Evolutionary conservation across 345 rosid species (phyloP), one percentile per base, ranked within the genome.

Genomic region (Cardiospermum halicacabum): DNA sequence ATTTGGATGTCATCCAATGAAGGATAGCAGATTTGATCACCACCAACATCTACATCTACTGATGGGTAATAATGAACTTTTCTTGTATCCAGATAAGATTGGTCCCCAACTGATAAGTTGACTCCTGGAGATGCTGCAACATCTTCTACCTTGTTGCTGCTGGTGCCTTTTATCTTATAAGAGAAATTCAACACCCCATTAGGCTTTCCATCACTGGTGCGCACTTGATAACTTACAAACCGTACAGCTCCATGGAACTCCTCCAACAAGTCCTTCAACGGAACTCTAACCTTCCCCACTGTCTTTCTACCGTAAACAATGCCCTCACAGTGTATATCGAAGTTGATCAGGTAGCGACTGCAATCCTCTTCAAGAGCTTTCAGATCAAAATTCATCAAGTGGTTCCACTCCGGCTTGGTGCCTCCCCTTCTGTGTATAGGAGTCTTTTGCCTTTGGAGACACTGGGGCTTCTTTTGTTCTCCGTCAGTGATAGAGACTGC

Each of bases 391-490:
- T 53, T 34, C 71, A 83, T 28, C 11, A 32, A 5, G 45, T 83
- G 76, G 56, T 80, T 83, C 85, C 88, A 83, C 53, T 76, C 75
- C 0, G 85, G 88, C 59, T 76, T 76, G 26, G 69, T 32, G 4
- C 74, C 75, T 13, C 85, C 78, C n/a, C 34, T 65, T 58, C 64
- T 67, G 58, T 70, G 70, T 13, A 58, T 59, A 0, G 54, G 62
- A 19, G 85, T 76, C 66, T 72, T 75, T 25, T 83, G 76, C 22
- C 54, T 69, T 64, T 67, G 79, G 63, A 69, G 39, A 27, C 28
- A 22, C n/a, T 60, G 47, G 7, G 53, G 65, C 18, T 58, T 47
- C 56, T 57, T 74, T 2, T 27, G 13, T 8, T 68, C 56, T 4
- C 69, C 66, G 3, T 60, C 32, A 37, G 67, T n/a, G 48, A 78